Evolutionary conservation across 768 basidiomycete species (phyloP), one percentile per base, ranked within the genome.

Genomic region (Collybiopsis confluens): DNA sequence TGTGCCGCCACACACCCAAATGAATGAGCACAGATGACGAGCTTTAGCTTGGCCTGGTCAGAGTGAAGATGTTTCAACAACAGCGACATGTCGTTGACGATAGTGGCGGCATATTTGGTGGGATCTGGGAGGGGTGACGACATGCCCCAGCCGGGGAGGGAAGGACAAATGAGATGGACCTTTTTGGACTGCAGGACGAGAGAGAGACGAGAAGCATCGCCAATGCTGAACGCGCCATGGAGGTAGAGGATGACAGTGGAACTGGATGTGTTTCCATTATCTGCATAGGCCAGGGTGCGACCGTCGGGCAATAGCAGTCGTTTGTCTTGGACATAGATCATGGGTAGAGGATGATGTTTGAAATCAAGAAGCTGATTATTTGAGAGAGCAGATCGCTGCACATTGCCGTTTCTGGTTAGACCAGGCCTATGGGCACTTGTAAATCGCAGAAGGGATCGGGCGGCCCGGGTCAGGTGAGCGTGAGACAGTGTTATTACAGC

Each of bases 121-220:
- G 64, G 54, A 7, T 67, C 56, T 3, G 61, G 62, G 4, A 73
- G 62, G 1, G 77, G 72, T 0, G 80, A 78, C 4, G 82, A 76
- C 42, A 70, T 70, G 2, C 82, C 82, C 81, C 82, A 83, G 1
- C 80, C 82, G 20, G 80, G 77, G 28, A 84, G 74, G 9, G 82
- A 78, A 2, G 81, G 81, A 10, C 74, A 69, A 37, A 84, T 61
- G 47, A 67, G 67, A 59, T 79, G 81, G 3, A 78, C 63, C 41
- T 71, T 60, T 57, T 70, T 75, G 15, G 74, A 68, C 9, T 68
- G 30, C 53, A 80, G 59, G 26, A 64, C 58, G 13, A 62, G 68
- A 2, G 74, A 69, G 7, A 68, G 59, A 1, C 55, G 58, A 28
- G 68, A 64, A 4, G 74, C 73, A 27, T 72, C 67, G 4, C 81